Conservation (phyloP, 305 asterid genomes). For the Fraxinus angustifolia region DNA sequence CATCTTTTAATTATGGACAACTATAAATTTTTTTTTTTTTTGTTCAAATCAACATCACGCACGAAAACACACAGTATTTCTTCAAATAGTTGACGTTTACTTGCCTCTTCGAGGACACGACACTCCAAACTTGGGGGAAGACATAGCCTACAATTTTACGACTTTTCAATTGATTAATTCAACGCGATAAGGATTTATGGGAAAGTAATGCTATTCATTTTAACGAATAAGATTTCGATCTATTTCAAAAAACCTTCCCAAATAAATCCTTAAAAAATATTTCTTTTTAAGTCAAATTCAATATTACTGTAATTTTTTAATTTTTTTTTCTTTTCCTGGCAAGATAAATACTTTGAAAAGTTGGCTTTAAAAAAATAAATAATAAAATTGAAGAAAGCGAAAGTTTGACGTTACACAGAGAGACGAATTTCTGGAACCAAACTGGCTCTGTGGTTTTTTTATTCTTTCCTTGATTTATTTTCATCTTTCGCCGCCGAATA, state of each 20-base stretch:
- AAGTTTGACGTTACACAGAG: slow-evolving; percentile 14
- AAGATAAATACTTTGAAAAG: slow-evolving; percentile 11
- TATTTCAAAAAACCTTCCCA: too few relatives aligned
- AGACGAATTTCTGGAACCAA: slow-evolving; percentile 17
- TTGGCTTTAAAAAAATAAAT: not conserved
- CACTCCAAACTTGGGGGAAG: not conserved
- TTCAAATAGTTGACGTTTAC: not conserved
- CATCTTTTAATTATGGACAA: too few relatives aligned
- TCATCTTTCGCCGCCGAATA: slow-evolving; percentile 24
- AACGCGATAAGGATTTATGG: too few relatives aligned
- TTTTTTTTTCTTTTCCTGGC: not conserved
- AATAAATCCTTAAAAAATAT: too few relatives aligned
- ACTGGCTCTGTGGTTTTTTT: not conserved
- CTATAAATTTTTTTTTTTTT: too few relatives aligned
- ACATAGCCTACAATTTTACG: not conserved
- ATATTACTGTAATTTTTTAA: not conserved
- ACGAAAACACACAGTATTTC: not conserved
- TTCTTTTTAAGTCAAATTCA: not conserved
- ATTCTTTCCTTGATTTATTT: not conserved
- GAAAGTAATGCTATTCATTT: not conserved
- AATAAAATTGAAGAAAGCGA: not conserved
- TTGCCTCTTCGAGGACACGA: not conserved
- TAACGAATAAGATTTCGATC: too few relatives aligned
- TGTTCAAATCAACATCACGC: not conserved
- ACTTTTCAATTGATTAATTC: not conserved